phyloP scores from a whole-genome alignment of 805 yeast species.

The Isabelozyma rhagii region DNA sequence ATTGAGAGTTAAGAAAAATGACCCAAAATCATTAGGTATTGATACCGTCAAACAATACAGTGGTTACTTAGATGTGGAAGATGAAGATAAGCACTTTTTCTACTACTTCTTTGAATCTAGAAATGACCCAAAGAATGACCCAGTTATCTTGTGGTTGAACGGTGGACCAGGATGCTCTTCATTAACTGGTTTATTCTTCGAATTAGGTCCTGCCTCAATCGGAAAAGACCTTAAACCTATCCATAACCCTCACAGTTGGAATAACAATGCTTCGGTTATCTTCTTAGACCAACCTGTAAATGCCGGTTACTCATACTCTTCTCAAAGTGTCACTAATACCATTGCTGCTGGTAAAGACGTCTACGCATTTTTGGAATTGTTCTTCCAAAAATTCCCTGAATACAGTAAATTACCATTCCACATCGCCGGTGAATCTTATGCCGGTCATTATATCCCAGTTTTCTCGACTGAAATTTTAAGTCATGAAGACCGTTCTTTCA shows the following conservation, averaged over 20 bases:
- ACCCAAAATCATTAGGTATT: slow-evolving; percentile 67
- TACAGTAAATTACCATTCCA: slow-evolving; percentile 25
- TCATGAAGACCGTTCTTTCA: slow-evolving; percentile 38
- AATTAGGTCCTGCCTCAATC: slow-evolving; percentile 27
- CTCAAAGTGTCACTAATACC: slow-evolving; percentile 26
- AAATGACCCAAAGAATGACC: slow-evolving; percentile 29
- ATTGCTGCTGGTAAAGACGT: slow-evolving; percentile 34
- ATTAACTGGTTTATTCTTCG: slow-evolving; percentile 26
- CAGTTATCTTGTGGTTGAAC: slow-evolving; percentile 28
- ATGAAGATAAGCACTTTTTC: slow-evolving; percentile 53
- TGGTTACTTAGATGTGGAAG: slow-evolving; percentile 80
- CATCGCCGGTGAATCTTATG: slow-evolving; percentile 45
- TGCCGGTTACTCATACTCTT: slow-evolving; percentile 19
- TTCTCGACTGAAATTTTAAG: slow-evolving; percentile 41
- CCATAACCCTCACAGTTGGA: slow-evolving; percentile 27
- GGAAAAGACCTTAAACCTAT: slow-evolving; percentile 19
- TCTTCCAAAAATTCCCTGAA: slow-evolving; percentile 35
- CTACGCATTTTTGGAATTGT: slow-evolving; percentile 35
- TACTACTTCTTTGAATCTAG: slow-evolving; percentile 33
- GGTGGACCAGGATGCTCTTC: slow-evolving; percentile 34
- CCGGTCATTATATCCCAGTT: slow-evolving; percentile 47
- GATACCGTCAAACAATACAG: slow-evolving; percentile 81
- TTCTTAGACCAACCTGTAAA: slow-evolving; percentile 26
- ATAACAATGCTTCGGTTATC: slow-evolving; percentile 24
- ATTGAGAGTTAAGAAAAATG: slow-evolving; percentile 54